Evolutionary conservation across 805 yeast species (phyloP).

Genomic region (Sungouiella thailandica): DNA sequence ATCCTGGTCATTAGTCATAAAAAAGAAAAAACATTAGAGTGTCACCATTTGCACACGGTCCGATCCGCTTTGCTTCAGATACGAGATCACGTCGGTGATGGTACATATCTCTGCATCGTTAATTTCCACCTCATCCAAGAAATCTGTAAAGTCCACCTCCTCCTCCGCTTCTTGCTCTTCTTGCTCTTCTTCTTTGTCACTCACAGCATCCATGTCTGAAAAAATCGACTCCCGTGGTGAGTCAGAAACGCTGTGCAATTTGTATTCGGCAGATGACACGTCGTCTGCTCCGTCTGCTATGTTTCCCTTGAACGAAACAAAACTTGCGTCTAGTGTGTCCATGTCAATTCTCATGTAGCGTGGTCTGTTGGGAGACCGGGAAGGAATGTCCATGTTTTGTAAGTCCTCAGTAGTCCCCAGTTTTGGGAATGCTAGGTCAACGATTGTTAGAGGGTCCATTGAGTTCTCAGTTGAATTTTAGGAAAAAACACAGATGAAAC

Average conservation of each 20-base stretch:
- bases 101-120: conserved; percentile 17
- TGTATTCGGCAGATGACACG: conserved; percentile 7
- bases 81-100: conserved; percentile 22
- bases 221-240: conserved; percentile 11
- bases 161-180: too few species aligned
- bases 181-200: too few species aligned
- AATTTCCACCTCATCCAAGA: conserved; percentile 8
- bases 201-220: conserved; percentile 1
- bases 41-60: conserved; percentile 11
- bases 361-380: neutral
- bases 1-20: neutral
- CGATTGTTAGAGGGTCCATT: too few species aligned
- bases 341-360: neutral
- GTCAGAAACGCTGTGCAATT: conserved; percentile 2
- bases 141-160: neutral
- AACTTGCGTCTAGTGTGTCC: neutral
- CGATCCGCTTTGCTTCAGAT: conserved; percentile 2
- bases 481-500: too few species aligned
- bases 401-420: too few species aligned
- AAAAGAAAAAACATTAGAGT: too few species aligned
- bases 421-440: too few species aligned
- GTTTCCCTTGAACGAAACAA: neutral
- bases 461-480: too few species aligned
- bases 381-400: too few species aligned
- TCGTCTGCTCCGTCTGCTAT: conserved; percentile 1